phyloP scores from a whole-genome alignment of 768 basidiomycete genomes.

The Pleurotus salmoneostramineus region DNA sequence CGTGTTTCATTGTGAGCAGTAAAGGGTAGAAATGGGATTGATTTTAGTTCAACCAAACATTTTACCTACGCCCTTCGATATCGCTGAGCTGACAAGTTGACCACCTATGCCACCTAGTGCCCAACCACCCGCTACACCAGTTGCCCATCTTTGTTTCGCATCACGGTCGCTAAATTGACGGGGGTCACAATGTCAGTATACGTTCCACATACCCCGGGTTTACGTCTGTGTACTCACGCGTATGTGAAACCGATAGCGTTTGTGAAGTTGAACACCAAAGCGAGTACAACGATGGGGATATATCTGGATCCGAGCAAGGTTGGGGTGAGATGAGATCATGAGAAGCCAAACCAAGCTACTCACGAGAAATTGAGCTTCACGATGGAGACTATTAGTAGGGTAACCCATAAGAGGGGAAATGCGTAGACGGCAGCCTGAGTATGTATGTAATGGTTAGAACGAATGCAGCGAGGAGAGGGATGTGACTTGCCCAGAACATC shows the following conservation, averaged over 20 bases:
- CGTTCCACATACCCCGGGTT: not conserved
- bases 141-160: constrained; percentile 90
- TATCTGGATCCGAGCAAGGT: constrained; percentile 47
- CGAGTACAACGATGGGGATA: constrained; percentile 90
- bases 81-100: constrained; percentile 74
- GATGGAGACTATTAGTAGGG: constrained; percentile 83
- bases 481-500: constrained; percentile 82
- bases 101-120: constrained; percentile 83
- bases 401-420: constrained; percentile 86
- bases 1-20: too few relatives aligned
- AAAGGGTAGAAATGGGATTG: not conserved
- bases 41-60: constrained; percentile 52
- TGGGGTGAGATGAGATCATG: not conserved
- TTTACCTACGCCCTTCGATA: constrained; percentile 77
- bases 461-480: constrained; percentile 1
- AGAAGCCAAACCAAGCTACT: constrained; percentile 25
- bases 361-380: constrained; percentile 87
- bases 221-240: constrained; percentile 49
- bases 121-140: constrained; percentile 64
- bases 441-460: not conserved
- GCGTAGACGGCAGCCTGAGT: constrained; percentile 79
- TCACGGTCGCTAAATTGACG: constrained; percentile 68
- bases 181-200: constrained; percentile 9
- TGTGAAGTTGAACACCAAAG: constrained; percentile 93
- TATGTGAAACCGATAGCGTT: constrained; percentile 98